Conservation (phyloP, 345 rosid species). For the Kandelia obovata region DNA sequence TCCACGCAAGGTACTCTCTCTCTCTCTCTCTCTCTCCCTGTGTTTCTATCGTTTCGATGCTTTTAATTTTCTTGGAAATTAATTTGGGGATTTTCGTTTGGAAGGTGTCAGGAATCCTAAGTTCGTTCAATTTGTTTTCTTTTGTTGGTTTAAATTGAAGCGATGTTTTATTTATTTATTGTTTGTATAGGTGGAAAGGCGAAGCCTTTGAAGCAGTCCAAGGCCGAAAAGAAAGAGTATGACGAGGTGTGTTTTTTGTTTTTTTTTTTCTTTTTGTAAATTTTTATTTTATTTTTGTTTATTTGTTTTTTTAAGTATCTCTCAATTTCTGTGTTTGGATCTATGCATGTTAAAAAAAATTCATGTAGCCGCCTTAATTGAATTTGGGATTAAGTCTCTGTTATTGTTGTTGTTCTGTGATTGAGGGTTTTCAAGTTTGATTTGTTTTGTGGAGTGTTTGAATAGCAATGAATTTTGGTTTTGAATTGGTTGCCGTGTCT, state of each 20-base stretch:
- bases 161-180: background rate
- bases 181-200: conserved; percentile 57
- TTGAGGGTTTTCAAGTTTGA: background rate
- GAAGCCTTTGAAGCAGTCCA: conserved; percentile 83
- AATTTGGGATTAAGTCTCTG: too few species aligned
- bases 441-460: background rate
- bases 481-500: too few species aligned
- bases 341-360: too few species aligned
- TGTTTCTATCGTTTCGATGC: background rate
- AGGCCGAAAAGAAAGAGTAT: conserved; percentile 62
- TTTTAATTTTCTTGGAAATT: background rate
- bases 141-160: background rate
- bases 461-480: too few species aligned
- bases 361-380: too few species aligned
- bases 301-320: background rate
- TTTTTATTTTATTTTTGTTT: background rate
- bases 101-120: background rate
- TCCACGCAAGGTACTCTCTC: conserved; percentile 50
- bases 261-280: too few species aligned
- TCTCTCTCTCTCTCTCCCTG: background rate
- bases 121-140: background rate
- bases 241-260: conserved; percentile 50
- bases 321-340: background rate
- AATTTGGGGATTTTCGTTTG: background rate
- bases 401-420: too few species aligned